These are phyloP conservation scores for Colletotrichum graminicola DNA, from an alignment of 2,329 filamentous ascomycete genomes.

Conservation along the genomic window DNA sequence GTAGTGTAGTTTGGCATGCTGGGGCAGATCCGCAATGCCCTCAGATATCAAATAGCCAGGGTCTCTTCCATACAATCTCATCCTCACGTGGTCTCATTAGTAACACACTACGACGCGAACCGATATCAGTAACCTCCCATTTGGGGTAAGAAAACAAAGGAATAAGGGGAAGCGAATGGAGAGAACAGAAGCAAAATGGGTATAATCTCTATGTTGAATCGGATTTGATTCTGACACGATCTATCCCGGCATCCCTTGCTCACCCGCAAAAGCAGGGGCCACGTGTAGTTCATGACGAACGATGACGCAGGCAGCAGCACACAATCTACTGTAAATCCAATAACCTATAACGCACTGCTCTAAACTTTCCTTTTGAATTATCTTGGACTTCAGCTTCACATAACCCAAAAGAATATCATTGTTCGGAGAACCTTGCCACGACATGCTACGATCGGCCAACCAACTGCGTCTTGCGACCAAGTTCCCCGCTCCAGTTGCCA, in stretches of 20 bases:
- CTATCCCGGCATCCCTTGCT: not conserved
- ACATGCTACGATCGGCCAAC: not conserved
- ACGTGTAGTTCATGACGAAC: constrained; percentile 2
- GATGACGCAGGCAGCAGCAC: not conserved
- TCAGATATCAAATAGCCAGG: not conserved
- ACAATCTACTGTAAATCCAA: no score
- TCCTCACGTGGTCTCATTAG: not conserved
- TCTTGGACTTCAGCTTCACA: not conserved
- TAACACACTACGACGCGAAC: not conserved
- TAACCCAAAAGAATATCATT: no score
- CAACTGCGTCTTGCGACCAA: not conserved
- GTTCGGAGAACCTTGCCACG: not conserved
- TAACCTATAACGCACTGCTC: not conserved
- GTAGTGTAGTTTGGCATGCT: not conserved
- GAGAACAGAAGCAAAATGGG: not conserved
- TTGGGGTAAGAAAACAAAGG: not conserved
- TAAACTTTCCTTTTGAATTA: not conserved
- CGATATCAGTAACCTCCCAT: not conserved
- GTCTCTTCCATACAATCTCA: not conserved
- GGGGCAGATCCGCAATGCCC: not conserved
- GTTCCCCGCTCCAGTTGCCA: no score
- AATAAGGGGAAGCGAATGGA: not conserved
- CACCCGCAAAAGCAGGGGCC: not conserved
- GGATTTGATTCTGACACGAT: not conserved
- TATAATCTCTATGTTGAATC: not conserved